These are phyloP conservation scores for Trematosphaeria pertusa DNA, from an alignment of 2,329 filamentous ascomycete genomes.

Conservation along the genomic window DNA sequence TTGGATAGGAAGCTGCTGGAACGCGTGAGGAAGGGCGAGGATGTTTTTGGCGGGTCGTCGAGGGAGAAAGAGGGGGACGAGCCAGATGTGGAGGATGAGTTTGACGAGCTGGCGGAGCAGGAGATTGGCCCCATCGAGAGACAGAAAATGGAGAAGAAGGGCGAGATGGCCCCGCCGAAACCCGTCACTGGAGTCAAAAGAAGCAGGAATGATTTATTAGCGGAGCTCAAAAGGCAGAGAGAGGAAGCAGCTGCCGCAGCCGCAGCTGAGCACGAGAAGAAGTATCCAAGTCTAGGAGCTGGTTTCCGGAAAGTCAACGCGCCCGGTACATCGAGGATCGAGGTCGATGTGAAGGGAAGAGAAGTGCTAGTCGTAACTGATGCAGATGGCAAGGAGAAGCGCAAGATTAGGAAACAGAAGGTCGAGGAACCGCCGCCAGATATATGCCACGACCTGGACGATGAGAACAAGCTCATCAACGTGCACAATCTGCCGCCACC, in stretches of 20 bases:
- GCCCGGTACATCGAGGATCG: slow-evolving; percentile 59
- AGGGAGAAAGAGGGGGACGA: slow-evolving; percentile 34
- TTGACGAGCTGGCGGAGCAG: slow-evolving; percentile 65
- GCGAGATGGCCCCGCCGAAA: slow-evolving; percentile 54
- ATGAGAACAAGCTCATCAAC: slow-evolving; percentile 53
- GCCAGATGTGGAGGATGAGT: slow-evolving; percentile 52
- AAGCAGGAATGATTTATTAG: slow-evolving; percentile 65
- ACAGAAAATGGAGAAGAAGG: slow-evolving; percentile 63
- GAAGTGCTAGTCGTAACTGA: slow-evolving; percentile 67
- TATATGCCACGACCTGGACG: slow-evolving; percentile 54
- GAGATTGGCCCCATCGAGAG: slow-evolving; percentile 73
- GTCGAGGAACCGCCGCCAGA: slow-evolving; percentile 42
- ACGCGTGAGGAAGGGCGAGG: slow-evolving; percentile 71
- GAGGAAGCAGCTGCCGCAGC: slow-evolving; percentile 53
- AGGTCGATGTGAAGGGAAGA: slow-evolving; percentile 61
- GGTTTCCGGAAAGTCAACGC: slow-evolving; percentile 63
- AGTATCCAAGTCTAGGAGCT: slow-evolving; percentile 57
- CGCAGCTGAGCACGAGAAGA: slow-evolving; percentile 48
- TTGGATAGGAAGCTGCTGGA: slow-evolving; percentile 83
- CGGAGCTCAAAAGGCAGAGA: slow-evolving; percentile 64
- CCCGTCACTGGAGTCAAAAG: slow-evolving; percentile 57
- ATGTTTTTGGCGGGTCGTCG: slow-evolving; percentile 50
- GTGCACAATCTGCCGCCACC: slow-evolving; percentile 44
- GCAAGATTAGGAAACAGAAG: slow-evolving; percentile 64
- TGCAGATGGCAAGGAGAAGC: slow-evolving; percentile 66